Conservation (phyloP, 768 basidiomycete genomes). For the Pulveroboletus sp. region DNA sequence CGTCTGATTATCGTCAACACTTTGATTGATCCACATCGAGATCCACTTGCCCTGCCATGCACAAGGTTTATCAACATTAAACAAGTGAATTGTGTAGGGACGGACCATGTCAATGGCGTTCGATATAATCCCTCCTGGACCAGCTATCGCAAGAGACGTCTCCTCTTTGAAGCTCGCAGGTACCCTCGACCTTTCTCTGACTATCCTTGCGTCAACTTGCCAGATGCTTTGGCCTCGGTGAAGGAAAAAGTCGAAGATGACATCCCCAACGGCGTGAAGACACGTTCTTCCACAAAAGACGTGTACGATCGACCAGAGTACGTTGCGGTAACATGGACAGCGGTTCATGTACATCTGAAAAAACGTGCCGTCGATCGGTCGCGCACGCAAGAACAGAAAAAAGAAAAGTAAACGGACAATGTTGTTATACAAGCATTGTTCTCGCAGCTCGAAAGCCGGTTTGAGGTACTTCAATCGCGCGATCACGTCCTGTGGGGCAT, state of each 20-base stretch:
- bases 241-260: constrained; percentile 37
- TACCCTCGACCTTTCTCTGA: constrained; percentile 31
- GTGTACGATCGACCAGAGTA: constrained; percentile 34
- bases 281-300: constrained; percentile 41
- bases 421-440: constrained; percentile 39
- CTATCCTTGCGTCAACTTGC: constrained; percentile 35
- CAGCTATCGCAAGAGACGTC: constrained; percentile 26
- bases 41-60: constrained; percentile 40
- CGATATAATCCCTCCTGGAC: constrained; percentile 43
- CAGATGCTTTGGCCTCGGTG: constrained; percentile 28
- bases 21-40: constrained; percentile 32
- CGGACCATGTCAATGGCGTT: constrained; percentile 42
- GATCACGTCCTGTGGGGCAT: constrained; percentile 25
- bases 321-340: constrained; percentile 32
- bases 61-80: neutral
- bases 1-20: constrained; percentile 28
- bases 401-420: constrained; percentile 20
- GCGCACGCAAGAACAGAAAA: constrained; percentile 29
- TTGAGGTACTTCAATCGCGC: constrained; percentile 28
- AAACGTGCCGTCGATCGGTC: neutral
- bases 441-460: constrained; percentile 35
- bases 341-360: constrained; percentile 40
- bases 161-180: constrained; percentile 32
- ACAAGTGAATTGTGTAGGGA: neutral
- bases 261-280: constrained; percentile 43